Base-by-base conservation (phyloP, 1,139 yeast species). In the Blastobotrys illinoisensis region DNA sequence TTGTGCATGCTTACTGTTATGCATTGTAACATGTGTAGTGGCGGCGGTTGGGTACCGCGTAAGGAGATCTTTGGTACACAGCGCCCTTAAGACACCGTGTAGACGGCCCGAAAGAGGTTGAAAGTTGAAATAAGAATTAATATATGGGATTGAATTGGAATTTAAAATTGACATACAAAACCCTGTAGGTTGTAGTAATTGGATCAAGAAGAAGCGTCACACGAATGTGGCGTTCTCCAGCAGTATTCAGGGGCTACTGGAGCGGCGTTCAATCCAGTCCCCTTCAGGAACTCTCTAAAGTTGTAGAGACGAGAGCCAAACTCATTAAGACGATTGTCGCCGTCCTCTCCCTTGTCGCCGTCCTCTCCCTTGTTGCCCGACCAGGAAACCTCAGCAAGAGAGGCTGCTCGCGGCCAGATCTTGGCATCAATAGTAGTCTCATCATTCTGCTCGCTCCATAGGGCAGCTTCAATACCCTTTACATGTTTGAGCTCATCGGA, bases 371-470 rank as follows among this genome's bases (percentile, higher is more conserved):
- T 66, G 60, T 76, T 76, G 2, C 81, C 80, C 54, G 77, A 72
- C 81, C 81, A 78, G 3, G 72, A 11, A n/a, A 32, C 16, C 40
- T 32, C 40, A 13, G 40, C 40, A 3, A 32, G 40, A 13, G 40
- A 32, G 16, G 16, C 40, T 7, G 40, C 16, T 32, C 40, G 40
- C 5, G 16, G 40, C 16, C 40, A 32, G 40, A 32, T 13, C 4
- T 32, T 13, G 40, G 16, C 11, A n/a, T n/a, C 16, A 32, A 32
- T n/a, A 7, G 73, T 74, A 2, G 67, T 56, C 11, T 71, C 64
- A 58, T 77, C 81, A 4, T 67, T 73, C 60, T 73, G 77, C 60
- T 77, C 81, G 0, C 78, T 64, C 80, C 81, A 78, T 28, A 76
- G 62, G 1, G 78, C 73, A 11, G 70, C 78, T 56, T 76, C 80